Base-by-base conservation (phyloP, 2,329 filamentous ascomycete genomes). In the Ophiostoma novo-ulmi region DNA sequence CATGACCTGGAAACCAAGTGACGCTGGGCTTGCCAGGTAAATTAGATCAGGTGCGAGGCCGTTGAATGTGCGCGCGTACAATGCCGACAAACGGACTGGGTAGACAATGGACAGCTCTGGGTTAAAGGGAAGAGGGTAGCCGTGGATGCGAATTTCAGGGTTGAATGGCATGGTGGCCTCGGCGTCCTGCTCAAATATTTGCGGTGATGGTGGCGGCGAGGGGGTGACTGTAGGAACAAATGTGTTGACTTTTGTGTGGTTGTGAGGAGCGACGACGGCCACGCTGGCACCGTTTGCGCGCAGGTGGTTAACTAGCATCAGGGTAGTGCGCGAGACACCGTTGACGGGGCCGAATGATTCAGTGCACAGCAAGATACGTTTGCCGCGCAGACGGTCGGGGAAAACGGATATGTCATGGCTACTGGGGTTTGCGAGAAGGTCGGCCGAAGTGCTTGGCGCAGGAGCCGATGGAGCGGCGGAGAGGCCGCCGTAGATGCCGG, bases 321-420 rank as follows among this genome's bases (percentile, higher is more conserved):
- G 81, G 0, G 89, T 91, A 5, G 89, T 91, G 72, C 88, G 84
- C 75, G 87, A 90, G 65, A 91, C 89, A n/a, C 89, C 89, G 76
- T 91, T 91, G 76, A 91, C 87, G 0, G 89, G 89, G 3, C 89
- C 89, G 71, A 91, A 89, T 0, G 88, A 91, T 77, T 91, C 89
- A 17, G 89, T 91, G 73, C 88, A 89, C 8, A 91, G 83, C 8
- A 91, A 79, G 72, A 91, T 83, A 73, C 85, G 85, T 77, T 87
- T 89, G 11, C 86, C 87, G 52, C 81, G 79, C n/a, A 91, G 81
- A 10, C 80, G 76, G 1, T 76, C 61, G 0, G 84, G 84, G 72
- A 86, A 87, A 55, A 77, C 73, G 13, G 81, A 78, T 69, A 82
- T 76, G 71, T 85, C 80, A 74, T 82, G 80, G 10, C 22, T 31